Evolutionary conservation across 768 basidiomycete species (phyloP).

Genomic region (Tylopilus rubrobrunneus): DNA sequence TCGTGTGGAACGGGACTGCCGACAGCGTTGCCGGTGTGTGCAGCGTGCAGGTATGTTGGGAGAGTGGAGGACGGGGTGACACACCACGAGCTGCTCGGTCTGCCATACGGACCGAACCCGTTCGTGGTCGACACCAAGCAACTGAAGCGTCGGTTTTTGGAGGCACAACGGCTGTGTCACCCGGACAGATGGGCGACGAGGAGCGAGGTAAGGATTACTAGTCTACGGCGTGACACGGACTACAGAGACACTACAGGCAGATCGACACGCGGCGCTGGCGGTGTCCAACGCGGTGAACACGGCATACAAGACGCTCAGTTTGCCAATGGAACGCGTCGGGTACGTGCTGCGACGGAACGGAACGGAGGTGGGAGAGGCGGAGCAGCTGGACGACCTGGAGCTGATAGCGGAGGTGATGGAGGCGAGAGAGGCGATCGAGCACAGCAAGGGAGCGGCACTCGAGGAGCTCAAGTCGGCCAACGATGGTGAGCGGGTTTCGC

Average conservation of each 20-base stretch:
- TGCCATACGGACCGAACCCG: conserved; percentile 60
- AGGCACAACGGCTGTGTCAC: conserved; percentile 75
- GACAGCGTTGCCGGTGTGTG: conserved; percentile 70
- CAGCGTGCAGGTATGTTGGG: conserved; percentile 64
- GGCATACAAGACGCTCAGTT: conserved; percentile 73
- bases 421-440: conserved; percentile 71
- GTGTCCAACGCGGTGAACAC: conserved; percentile 76
- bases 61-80: conserved; percentile 50
- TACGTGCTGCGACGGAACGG: conserved; percentile 74
- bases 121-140: conserved; percentile 61
- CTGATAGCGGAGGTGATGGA: conserved; percentile 80
- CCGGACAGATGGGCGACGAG: conserved; percentile 81
- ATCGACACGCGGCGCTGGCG: conserved; percentile 21
- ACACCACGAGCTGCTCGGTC: conserved; percentile 66
- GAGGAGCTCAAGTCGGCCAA: conserved; percentile 51
- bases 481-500: conserved; percentile 39
- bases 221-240: conserved; percentile 1
- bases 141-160: conserved; percentile 63
- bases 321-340: conserved; percentile 72
- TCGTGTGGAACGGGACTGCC: conserved; percentile 59
- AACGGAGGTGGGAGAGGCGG: conserved; percentile 56
- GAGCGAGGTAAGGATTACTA: conserved; percentile 45
- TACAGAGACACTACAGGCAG: conserved; percentile 17
- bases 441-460: conserved; percentile 45
- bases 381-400: conserved; percentile 64